A percentile compares a stretch with the other conserved stretches of the same genome.
These are phyloP conservation scores for Arthrinium phaeospermum DNA, from an alignment of 2,329 filamentous ascomycete genomes.

Conservation along the genomic window DNA sequence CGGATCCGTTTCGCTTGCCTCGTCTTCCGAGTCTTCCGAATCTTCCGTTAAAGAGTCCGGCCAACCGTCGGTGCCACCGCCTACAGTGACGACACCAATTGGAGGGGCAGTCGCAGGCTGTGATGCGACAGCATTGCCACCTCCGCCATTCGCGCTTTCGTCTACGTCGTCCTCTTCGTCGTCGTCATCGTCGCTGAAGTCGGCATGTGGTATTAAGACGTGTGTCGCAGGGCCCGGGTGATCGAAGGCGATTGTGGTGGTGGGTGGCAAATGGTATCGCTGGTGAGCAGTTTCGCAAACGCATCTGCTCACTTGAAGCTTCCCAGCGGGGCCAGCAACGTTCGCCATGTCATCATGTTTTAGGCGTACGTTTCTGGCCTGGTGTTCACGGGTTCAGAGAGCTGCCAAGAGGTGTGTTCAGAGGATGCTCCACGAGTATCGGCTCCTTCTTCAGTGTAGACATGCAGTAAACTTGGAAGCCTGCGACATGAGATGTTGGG, in stretches of 20 bases:
- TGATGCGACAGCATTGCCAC: background rate
- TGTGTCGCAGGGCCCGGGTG: background rate
- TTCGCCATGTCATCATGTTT: slow-evolving; percentile 21
- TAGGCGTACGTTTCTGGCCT: slow-evolving; percentile 1
- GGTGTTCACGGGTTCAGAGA: background rate
- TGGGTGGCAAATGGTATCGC: slow-evolving; percentile 6
- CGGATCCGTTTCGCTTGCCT: slow-evolving; percentile 10
- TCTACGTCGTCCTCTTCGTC: slow-evolving; percentile 15
- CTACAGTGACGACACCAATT: background rate
- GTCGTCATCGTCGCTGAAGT: background rate
- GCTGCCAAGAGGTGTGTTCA: background rate
- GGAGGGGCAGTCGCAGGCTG: background rate
- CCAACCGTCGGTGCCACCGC: background rate
- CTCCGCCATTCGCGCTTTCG: background rate
- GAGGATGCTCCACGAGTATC: background rate
- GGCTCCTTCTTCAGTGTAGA: background rate
- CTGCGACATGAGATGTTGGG: background rate
- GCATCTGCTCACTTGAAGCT: slow-evolving; percentile 24
- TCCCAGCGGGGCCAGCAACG: slow-evolving; percentile 16
- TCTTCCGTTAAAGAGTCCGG: background rate
- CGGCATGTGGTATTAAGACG: background rate
- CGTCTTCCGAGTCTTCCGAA: slow-evolving; percentile 22
- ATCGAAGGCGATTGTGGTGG: background rate
- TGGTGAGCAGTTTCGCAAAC: slow-evolving; percentile 23
- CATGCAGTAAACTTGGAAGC: background rate